Conservation (phyloP, 331 rosid species). For the Dryas integrifolia region DNA sequence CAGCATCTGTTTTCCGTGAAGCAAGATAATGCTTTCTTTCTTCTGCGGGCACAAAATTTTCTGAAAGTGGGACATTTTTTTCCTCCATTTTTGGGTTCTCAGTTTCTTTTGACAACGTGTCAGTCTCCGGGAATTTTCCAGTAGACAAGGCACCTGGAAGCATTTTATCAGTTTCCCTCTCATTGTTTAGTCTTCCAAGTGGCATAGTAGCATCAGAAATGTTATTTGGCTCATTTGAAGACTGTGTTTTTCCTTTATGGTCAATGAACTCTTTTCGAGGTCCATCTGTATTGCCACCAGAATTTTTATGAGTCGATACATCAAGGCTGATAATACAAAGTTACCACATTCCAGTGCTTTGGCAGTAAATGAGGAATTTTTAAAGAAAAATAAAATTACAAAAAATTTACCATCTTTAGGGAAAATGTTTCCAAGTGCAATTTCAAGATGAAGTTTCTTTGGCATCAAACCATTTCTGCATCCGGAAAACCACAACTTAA, state of each 20-base stretch:
- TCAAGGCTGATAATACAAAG: constrained; percentile 7
- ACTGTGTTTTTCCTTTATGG: constrained; percentile 67
- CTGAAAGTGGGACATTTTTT: constrained; percentile 43
- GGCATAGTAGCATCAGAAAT: constrained; percentile 57
- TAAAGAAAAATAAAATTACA: neutral
- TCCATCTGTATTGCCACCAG: constrained; percentile 54
- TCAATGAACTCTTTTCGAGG: constrained; percentile 61
- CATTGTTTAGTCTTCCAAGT: constrained; percentile 58
- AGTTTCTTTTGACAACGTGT: constrained; percentile 56
- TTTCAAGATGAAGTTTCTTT: constrained; percentile 95
- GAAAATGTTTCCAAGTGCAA: constrained; percentile 75
- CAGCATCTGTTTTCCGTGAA: constrained; percentile 53
- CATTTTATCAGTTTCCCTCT: constrained; percentile 51
- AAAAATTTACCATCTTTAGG: constrained; percentile 67
- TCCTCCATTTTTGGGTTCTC: constrained; percentile 59
- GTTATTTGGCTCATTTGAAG: constrained; percentile 55
- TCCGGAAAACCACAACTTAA: constrained; percentile 26
- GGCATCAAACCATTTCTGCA: constrained; percentile 92
- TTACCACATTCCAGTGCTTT: neutral
- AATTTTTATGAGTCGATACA: constrained; percentile 21
- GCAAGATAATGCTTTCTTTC: constrained; percentile 46
- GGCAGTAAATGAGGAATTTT: neutral
- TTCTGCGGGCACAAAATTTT: constrained; percentile 44
- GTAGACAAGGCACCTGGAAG: constrained; percentile 48
- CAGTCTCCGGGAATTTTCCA: constrained; percentile 57